Base-by-base conservation (phyloP, 2,329 filamentous ascomycete species). In the Pyrenophora teres region DNA sequence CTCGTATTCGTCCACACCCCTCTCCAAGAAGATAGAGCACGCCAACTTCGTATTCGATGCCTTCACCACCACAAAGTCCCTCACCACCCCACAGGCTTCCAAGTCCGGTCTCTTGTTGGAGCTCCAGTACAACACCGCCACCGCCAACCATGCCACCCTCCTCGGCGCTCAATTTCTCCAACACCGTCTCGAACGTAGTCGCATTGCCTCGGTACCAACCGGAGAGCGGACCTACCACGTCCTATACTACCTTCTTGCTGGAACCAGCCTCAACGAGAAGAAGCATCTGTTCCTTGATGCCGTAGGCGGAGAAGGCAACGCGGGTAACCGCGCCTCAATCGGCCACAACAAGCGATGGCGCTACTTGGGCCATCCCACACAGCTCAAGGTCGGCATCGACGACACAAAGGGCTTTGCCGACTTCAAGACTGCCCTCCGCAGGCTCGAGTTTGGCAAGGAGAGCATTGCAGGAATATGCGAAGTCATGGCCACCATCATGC, bases 391-490 rank as follows among this genome's bases (percentile, higher is more conserved):
- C 23, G 94, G 94, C 51, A 92, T 99, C 71, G 97, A 99, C 67
- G 94, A 99, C 69, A 82, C 88, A 1, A 92, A 97, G 68, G 94
- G 93, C 4, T 99, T 99, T 74, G 90, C 96, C 70, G 87, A 97
- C 46, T 97, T 99, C 82, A 97, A 97, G 79, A 96, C 90, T 1
- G 94, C 94, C 1, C 78, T 99, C 41, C 85, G 92, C 59, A 97
- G 96, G 74, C 83, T 99, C 12, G 94, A 97, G 74, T 97, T 99
- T 59, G 89, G 93, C 3, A 85, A 92, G 47, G 87, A 88, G 54
- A 94, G 97, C 66, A 96, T 99, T 69, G 94, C 94, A 33, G 93
- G 97, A 72, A 92, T 99, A 49, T 99, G 94, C 74, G 94, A 99
- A 77, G 84, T 97, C 41, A 80, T 99, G 46, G 94, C 94, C 27